phyloP scores from a whole-genome alignment of 495 filamentous ascomycete genomes.

The Aspergillus asperescens region DNA sequence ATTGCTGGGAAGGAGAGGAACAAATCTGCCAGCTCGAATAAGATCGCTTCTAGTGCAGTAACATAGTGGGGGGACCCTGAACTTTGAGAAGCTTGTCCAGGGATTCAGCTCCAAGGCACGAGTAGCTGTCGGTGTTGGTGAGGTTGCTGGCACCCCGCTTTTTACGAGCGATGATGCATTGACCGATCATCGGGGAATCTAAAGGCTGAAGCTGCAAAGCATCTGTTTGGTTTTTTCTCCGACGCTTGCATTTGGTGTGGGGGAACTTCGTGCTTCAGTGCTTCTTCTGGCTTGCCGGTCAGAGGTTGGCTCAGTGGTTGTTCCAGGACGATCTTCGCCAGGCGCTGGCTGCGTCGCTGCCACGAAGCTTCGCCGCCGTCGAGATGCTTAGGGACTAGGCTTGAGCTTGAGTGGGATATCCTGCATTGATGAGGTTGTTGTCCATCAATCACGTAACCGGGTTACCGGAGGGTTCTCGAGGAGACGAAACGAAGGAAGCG shows the following conservation, averaged over 20 bases:
- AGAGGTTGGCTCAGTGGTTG: no score
- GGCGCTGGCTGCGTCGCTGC: slow-evolving; percentile 1
- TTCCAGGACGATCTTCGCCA: not conserved
- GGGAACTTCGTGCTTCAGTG: not conserved
- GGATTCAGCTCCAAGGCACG: slow-evolving; percentile 7
- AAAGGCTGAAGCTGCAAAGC: no score
- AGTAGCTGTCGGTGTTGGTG: slow-evolving; percentile 13
- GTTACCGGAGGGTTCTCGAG: no score
- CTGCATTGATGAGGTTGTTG: not conserved
- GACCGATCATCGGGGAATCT: slow-evolving; percentile 2
- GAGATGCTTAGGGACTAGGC: not conserved
- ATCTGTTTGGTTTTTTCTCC: slow-evolving; percentile 1
- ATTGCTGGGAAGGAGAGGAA: slow-evolving; percentile 17
- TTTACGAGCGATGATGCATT: not conserved
- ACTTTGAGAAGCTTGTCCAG: slow-evolving; percentile 24
- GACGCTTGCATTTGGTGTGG: not conserved
- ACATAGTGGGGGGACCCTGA: slow-evolving; percentile 21
- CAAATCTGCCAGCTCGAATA: slow-evolving; percentile 6
- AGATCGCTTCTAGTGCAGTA: not conserved
- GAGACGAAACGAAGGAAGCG: not conserved
- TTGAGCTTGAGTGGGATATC: no score
- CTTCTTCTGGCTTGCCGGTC: slow-evolving; percentile 1
- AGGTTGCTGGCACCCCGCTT: slow-evolving; percentile 1
- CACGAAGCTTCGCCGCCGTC: slow-evolving; percentile 2
- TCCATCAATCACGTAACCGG: not conserved